Evolutionary conservation across 495 filamentous ascomycete genomes (phyloP), one percentile per base, ranked within the genome.

Genomic region (Monascus purpureus): DNA sequence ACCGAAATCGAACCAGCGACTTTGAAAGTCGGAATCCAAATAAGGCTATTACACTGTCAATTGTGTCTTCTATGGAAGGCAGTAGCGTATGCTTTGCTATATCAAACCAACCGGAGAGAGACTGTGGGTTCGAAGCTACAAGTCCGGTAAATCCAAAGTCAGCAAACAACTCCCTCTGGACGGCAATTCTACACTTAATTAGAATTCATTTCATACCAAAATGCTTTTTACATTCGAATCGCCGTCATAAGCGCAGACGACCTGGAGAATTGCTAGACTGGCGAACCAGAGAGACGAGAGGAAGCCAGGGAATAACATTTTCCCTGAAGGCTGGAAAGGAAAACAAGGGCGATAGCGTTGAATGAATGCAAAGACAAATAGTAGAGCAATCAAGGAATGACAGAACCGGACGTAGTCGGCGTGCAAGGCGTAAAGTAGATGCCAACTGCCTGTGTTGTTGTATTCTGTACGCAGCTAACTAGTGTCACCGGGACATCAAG

Each of bases 1-100:
- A 49, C 92, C 92, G 72, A 93, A 99, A 63, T 99, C 92, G 56
- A 82, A 99, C 85, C 90, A 99, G 59, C 92, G 80, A 64, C 82
- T 93, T 68, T 93, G 83, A 76, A 96, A 87, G 56, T 99, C 92
- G 36, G 84, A 85, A 59, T 96, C 90, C 29, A 99, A 70, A 57
- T 95, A 99, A 29, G 92, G 92, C 81, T 95, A 50, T 59, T 23
- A 32, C 28, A 32, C 28, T 19, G 56, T 60, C 36, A 62, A 50
- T 36, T 35, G 36, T 28, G 39, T n/a, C n/a, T 15, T 34, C 18
- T 33, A 33, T 17, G 13, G 26, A 20, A 35, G 12, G 24, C 30
- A 19, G 15, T 8, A n/a, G n/a, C n/a, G n/a, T n/a, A n/a, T n/a
- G n/a, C n/a, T n/a, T n/a, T n/a, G 17, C 25, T 22, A 13, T 14